A percentile compares a stretch with the other conserved stretches of the same genome.
phyloP scores from a whole-genome alignment of 768 basidiomycete species.

The Chiua virens region DNA sequence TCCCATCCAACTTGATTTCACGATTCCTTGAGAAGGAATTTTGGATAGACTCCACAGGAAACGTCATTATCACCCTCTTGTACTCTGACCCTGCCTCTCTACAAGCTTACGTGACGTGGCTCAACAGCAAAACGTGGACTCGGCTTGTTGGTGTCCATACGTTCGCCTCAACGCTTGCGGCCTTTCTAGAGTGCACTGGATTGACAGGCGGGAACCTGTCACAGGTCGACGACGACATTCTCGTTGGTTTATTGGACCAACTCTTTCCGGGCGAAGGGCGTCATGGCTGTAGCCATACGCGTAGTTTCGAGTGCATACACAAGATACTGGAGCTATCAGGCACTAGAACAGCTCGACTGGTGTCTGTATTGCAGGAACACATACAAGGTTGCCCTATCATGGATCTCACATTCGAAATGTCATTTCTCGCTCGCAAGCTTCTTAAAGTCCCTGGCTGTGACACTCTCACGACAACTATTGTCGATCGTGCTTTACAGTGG shows the following conservation, averaged over 20 bases:
- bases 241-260: slow-evolving; percentile 32
- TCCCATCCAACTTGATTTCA: slow-evolving; percentile 27
- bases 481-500: slow-evolving; percentile 54
- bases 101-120: slow-evolving; percentile 40
- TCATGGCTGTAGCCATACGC: background rate
- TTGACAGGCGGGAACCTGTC: slow-evolving; percentile 19
- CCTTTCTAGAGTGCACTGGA: slow-evolving; percentile 45
- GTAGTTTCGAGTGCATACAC: slow-evolving; percentile 26
- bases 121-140: slow-evolving; percentile 25
- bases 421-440: slow-evolving; percentile 35
- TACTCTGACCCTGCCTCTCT: slow-evolving; percentile 37
- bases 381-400: slow-evolving; percentile 27
- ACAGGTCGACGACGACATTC: slow-evolving; percentile 22
- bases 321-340: slow-evolving; percentile 30
- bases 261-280: slow-evolving; percentile 11
- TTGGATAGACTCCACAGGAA: slow-evolving; percentile 47
- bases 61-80: slow-evolving; percentile 43
- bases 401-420: slow-evolving; percentile 29
- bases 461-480: slow-evolving; percentile 30
- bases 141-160: slow-evolving; percentile 18
- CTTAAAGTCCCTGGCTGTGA: slow-evolving; percentile 21
- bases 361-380: slow-evolving; percentile 23
- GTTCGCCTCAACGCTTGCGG: slow-evolving; percentile 42
- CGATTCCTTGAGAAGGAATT: slow-evolving; percentile 40
- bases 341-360: slow-evolving; percentile 17